These are phyloP conservation scores for Mycena vitilis DNA, from an alignment of 768 basidiomycete genomes.

Conservation along the genomic window DNA sequence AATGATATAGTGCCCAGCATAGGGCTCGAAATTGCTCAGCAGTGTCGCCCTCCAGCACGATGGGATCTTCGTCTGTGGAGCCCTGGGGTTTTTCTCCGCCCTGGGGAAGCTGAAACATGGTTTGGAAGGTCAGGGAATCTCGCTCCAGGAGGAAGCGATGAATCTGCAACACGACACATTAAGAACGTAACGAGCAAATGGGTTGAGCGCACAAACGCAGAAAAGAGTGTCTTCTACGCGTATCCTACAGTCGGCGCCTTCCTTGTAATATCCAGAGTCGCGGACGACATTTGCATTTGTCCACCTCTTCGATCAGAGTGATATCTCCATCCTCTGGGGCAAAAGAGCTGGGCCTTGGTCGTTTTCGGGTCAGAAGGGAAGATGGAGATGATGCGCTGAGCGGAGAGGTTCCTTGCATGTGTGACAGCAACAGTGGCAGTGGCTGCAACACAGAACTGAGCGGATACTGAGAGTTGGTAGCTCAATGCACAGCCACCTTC, in stretches of 20 bases:
- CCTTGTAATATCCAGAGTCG: conserved; percentile 7
- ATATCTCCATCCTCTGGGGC: not conserved
- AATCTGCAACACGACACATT: conserved; percentile 6
- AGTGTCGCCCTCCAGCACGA: conserved; percentile 17
- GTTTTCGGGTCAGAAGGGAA: not conserved
- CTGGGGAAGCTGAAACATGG: conserved; percentile 20
- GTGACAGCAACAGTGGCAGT: not conserved
- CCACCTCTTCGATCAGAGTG: not conserved
- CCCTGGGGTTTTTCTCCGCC: conserved; percentile 6
- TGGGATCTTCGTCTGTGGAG: conserved; percentile 10
- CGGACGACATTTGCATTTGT: not conserved
- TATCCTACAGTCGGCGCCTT: conserved; percentile 15
- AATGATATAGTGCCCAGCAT: conserved; percentile 26
- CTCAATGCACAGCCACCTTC: too few species aligned
- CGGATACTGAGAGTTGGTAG: too few species aligned
- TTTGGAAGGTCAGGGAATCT: conserved; percentile 5
- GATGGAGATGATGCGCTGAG: not conserved
- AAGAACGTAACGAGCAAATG: not conserved
- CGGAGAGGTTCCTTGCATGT: not conserved
- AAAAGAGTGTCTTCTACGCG: conserved; percentile 22
- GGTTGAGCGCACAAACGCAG: not conserved
- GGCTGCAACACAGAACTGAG: not conserved
- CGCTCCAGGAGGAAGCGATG: conserved; percentile 16
- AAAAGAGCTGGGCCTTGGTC: not conserved
- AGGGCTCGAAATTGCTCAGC: conserved; percentile 9